Conservation (phyloP, 495 filamentous ascomycete genomes). For the Xylaria palmicola region DNA sequence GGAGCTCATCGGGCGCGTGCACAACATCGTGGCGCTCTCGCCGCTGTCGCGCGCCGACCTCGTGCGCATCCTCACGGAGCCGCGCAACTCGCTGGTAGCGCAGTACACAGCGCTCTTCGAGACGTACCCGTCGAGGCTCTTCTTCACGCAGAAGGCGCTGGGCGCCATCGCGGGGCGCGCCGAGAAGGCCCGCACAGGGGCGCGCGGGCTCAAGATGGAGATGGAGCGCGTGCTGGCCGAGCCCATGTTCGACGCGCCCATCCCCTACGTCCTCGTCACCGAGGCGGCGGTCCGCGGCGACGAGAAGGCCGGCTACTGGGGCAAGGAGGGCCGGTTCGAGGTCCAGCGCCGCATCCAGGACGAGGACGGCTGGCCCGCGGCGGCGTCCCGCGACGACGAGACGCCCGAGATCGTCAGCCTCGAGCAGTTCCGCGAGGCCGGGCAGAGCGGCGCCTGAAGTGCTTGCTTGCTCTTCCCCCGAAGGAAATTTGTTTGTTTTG, state of each 20-base stretch:
- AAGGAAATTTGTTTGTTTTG: not conserved
- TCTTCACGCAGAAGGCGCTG: slow-evolving; percentile 77
- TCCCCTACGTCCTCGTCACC: slow-evolving; percentile 66
- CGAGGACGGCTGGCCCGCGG: slow-evolving; percentile 42
- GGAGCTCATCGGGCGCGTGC: slow-evolving; percentile 87
- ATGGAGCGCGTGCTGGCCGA: slow-evolving; percentile 85
- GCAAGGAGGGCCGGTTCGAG: slow-evolving; percentile 52
- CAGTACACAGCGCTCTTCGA: slow-evolving; percentile 86
- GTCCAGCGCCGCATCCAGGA: slow-evolving; percentile 53
- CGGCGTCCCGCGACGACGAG: slow-evolving; percentile 20
- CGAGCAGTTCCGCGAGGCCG: slow-evolving; percentile 43
- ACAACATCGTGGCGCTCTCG: slow-evolving; percentile 79
- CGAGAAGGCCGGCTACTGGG: slow-evolving; percentile 53
- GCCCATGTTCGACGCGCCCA: slow-evolving; percentile 87
- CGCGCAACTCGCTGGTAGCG: slow-evolving; percentile 77
- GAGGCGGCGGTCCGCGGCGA: slow-evolving; percentile 66
- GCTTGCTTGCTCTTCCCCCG: not conserved
- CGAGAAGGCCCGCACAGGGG: slow-evolving; percentile 76
- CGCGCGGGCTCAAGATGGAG: slow-evolving; percentile 81
- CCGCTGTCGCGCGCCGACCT: slow-evolving; percentile 77
- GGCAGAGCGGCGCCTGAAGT: slow-evolving; percentile 43
- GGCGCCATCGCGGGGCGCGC: slow-evolving; percentile 76
- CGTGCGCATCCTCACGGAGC: slow-evolving; percentile 86
- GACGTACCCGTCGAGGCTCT: slow-evolving; percentile 77
- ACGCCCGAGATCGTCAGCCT: slow-evolving; percentile 24